phyloP scores from a whole-genome alignment of 1,284 basidiomycete genomes.

The Cryptococcus jaspeensis region DNA sequence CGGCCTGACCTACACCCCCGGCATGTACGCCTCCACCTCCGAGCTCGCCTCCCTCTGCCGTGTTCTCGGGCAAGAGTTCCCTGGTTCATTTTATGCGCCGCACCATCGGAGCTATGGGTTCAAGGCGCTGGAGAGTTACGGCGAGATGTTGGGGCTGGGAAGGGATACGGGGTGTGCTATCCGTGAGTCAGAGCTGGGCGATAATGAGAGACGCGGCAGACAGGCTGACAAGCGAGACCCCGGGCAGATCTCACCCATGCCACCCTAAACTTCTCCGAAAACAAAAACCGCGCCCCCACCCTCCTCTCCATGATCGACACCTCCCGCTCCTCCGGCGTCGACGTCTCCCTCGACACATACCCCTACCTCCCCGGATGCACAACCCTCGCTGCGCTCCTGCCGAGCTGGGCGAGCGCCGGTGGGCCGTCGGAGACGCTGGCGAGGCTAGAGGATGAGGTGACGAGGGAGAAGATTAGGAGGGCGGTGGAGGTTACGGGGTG shows the following conservation, averaged over 20 bases:
- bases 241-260: conserved; percentile 48
- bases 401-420: conserved; percentile 43
- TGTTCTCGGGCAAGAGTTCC: conserved; percentile 31
- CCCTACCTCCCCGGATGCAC: conserved; percentile 49
- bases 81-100: conserved; percentile 45
- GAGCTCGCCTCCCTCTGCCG: conserved; percentile 41
- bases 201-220: no score
- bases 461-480: conserved; percentile 38
- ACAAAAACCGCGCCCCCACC: conserved; percentile 37
- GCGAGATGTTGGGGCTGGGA: conserved; percentile 45
- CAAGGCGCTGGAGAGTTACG: conserved; percentile 40
- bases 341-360: conserved; percentile 48
- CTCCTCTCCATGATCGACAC: conserved; percentile 40
- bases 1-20: conserved; percentile 50
- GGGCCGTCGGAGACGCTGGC: conserved; percentile 38
- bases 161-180: conserved; percentile 39
- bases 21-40: conserved; percentile 49
- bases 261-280: conserved; percentile 48
- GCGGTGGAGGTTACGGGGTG: conserved; percentile 44
- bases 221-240: no score
- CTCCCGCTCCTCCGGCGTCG: conserved; percentile 26
- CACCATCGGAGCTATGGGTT: conserved; percentile 47
- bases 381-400: conserved; percentile 44
- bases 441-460: conserved; percentile 30
- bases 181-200: conserved; percentile 24